phyloP scores from a whole-genome alignment of 352 stramenopile genomes.

The Phytophthora ohioensis region DNA sequence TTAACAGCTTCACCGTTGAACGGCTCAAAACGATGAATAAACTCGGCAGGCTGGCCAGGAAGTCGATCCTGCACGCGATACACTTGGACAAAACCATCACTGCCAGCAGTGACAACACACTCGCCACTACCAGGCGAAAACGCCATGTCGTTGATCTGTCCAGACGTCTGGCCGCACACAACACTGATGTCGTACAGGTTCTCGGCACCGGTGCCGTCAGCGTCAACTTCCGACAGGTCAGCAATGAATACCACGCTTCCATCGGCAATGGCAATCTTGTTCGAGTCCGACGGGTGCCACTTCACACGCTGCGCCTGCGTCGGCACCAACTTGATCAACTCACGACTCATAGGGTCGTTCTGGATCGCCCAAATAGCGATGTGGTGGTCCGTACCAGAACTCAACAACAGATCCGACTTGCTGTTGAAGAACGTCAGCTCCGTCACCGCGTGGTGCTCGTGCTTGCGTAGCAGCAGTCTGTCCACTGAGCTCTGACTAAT shows the following conservation, averaged over 20 bases:
- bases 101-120: slow-evolving; percentile 71
- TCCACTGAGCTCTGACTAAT: slow-evolving; percentile 85
- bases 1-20: slow-evolving; percentile 77
- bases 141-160: slow-evolving; percentile 82
- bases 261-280: slow-evolving; percentile 78
- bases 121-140: slow-evolving; percentile 69
- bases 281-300: slow-evolving; percentile 82
- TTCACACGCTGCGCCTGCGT: slow-evolving; percentile 73
- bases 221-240: slow-evolving; percentile 60
- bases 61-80: slow-evolving; percentile 65
- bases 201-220: slow-evolving; percentile 47
- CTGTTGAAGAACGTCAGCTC: slow-evolving; percentile 82
- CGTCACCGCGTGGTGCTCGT: slow-evolving; percentile 75
- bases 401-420: slow-evolving; percentile 76
- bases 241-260: slow-evolving; percentile 72
- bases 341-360: slow-evolving; percentile 72
- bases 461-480: slow-evolving; percentile 74
- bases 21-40: slow-evolving; percentile 83
- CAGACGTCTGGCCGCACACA: slow-evolving; percentile 69
- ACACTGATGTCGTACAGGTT: slow-evolving; percentile 78
- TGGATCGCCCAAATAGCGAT: slow-evolving; percentile 80
- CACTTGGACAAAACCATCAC: slow-evolving; percentile 83
- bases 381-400: slow-evolving; percentile 72
- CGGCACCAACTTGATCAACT: slow-evolving; percentile 72
- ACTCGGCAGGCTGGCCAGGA: slow-evolving; percentile 63